These are phyloP conservation scores for Microthyrium microscopicum DNA, from an alignment of 2,329 filamentous ascomycete species.

Conservation along the genomic window DNA sequence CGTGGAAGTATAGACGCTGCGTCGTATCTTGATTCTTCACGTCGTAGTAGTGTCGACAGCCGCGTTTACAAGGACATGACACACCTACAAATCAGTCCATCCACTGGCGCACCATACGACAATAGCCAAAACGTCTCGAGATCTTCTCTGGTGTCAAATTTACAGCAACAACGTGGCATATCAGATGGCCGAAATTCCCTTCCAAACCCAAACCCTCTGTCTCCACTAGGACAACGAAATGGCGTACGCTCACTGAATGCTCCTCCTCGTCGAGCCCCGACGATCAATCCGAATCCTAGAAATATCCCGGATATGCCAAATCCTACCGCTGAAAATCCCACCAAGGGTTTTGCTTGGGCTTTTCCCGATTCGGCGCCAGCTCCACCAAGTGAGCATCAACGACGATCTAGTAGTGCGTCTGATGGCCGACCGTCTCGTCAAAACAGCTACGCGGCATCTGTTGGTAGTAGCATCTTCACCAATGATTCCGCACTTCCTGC, in stretches of 20 bases:
- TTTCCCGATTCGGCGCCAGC: constrained; percentile 56
- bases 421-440: constrained; percentile 48
- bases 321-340: constrained; percentile 54
- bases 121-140: constrained; percentile 65
- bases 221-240: constrained; percentile 23
- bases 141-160: constrained; percentile 53
- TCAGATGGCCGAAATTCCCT: constrained; percentile 16
- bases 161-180: constrained; percentile 43
- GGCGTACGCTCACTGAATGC: constrained; percentile 16
- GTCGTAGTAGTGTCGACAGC: constrained; percentile 66
- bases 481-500: constrained; percentile 54
- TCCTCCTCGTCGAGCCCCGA: constrained; percentile 46
- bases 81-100: constrained; percentile 49
- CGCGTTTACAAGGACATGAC: constrained; percentile 57
- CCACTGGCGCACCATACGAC: constrained; percentile 57
- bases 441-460: constrained; percentile 60
- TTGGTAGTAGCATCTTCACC: constrained; percentile 66
- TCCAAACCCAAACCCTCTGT: constrained; percentile 25
- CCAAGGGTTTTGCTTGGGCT: constrained; percentile 70
- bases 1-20: constrained; percentile 33
- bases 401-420: constrained; percentile 30
- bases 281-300: constrained; percentile 53
- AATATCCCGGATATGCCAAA: constrained; percentile 46
- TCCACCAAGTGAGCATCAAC: constrained; percentile 30
- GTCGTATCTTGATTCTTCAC: constrained; percentile 40